A percentile compares a stretch with the other conserved stretches of the same genome.
These are phyloP conservation scores for Vitis labrusca DNA, from an alignment of 164 flowering plant genomes.

Conservation along the genomic window DNA sequence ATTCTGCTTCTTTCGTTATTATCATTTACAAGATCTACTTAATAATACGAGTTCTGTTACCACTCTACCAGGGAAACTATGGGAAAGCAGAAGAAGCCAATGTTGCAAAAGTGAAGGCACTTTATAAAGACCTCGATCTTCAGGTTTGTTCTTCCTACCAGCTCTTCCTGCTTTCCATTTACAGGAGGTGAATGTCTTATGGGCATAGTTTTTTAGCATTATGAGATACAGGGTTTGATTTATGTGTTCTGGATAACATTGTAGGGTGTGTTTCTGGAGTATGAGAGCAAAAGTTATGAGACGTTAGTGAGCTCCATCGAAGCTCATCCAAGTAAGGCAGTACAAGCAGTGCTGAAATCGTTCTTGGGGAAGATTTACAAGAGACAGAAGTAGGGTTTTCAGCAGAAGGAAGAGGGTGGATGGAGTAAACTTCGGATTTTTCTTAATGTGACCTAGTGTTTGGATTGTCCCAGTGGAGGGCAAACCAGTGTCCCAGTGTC, in stretches of 20 bases:
- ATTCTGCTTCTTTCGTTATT: neutral
- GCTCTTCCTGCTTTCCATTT: neutral
- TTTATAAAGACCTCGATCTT: constrained; percentile 73
- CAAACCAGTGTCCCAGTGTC: too few species aligned
- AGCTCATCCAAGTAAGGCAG: constrained; percentile 79
- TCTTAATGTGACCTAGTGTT: too few species aligned
- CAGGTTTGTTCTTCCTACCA: constrained; percentile 43
- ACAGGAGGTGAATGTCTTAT: too few species aligned
- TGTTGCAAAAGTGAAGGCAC: constrained; percentile 78
- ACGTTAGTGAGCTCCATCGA: constrained; percentile 59
- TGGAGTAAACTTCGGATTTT: neutral
- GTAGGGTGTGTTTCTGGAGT: constrained; percentile 65
- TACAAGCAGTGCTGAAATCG: constrained; percentile 81
- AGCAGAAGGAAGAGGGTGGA: neutral
- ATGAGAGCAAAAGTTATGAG: constrained; percentile 63
- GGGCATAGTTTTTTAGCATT: too few species aligned
- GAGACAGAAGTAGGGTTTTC: constrained; percentile 60
- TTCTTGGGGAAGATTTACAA: constrained; percentile 89
- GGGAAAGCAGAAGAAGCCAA: constrained; percentile 63
- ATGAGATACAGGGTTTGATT: neutral
- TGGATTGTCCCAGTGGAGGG: too few species aligned
- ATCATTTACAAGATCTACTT: constrained; percentile 4
- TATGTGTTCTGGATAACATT: neutral
- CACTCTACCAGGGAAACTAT: constrained; percentile 70
- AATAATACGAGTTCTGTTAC: neutral